Conservation (phyloP, 805 yeast species). For the Pichia eremophila region DNA sequence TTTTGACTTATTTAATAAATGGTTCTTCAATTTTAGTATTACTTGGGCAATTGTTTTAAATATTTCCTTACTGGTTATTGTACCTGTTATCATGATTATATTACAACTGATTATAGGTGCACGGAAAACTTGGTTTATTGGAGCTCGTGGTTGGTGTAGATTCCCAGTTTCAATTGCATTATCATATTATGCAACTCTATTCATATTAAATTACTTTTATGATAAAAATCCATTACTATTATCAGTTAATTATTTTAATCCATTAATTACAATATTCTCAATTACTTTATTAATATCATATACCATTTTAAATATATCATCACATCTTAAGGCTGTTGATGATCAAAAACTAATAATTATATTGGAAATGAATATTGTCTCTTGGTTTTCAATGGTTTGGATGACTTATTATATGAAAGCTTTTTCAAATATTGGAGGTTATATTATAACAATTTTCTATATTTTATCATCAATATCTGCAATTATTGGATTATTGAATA, state of each 20-base stretch:
- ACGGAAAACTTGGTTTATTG: slow-evolving; percentile 40
- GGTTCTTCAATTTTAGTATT: slow-evolving; percentile 45
- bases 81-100: slow-evolving; percentile 45
- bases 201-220: slow-evolving; percentile 32
- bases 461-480: slow-evolving; percentile 37
- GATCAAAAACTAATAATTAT: slow-evolving; percentile 53
- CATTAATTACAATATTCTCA: slow-evolving; percentile 40
- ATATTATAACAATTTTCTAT: slow-evolving; percentile 38
- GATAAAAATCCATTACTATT: slow-evolving; percentile 38
- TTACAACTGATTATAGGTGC: slow-evolving; percentile 38
- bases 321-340: slow-evolving; percentile 38
- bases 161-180: slow-evolving; percentile 48
- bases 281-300: slow-evolving; percentile 48
- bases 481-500: slow-evolving; percentile 32
- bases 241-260: slow-evolving; percentile 41
- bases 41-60: slow-evolving; percentile 42
- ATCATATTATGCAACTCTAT: slow-evolving; percentile 31
- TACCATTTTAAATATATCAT: slow-evolving; percentile 38
- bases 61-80: slow-evolving; percentile 38
- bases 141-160: slow-evolving; percentile 38
- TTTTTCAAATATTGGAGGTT: slow-evolving; percentile 46
- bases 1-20: slow-evolving; percentile 54
- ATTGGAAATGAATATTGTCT: slow-evolving; percentile 41
- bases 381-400: slow-evolving; percentile 50
- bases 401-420: slow-evolving; percentile 40